These are phyloP conservation scores for Cercophora sp. DNA, from an alignment of 495 filamentous ascomycete genomes.

Conservation along the genomic window DNA sequence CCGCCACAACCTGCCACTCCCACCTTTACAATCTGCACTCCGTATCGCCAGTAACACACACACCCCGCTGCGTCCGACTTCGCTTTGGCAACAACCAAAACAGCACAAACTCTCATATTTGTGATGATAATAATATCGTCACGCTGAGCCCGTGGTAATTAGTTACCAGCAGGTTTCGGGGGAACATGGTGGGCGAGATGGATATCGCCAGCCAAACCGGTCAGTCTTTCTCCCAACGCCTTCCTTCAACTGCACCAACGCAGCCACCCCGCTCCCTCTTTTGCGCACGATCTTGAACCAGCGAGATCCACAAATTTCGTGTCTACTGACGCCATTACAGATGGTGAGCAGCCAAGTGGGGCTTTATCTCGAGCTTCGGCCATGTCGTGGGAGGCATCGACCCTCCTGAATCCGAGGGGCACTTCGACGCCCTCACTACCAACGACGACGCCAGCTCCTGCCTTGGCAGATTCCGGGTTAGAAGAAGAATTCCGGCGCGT, in stretches of 20 bases:
- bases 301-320: no score
- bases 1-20: neutral
- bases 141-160: neutral
- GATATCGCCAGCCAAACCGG: slow-evolving; percentile 8
- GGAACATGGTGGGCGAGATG: slow-evolving; percentile 9
- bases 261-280: neutral
- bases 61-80: neutral
- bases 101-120: neutral
- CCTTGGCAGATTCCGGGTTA: no score
- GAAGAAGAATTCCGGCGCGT: no score
- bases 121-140: neutral
- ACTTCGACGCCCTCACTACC: no score
- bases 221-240: neutral
- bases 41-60: neutral
- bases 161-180: slow-evolving; percentile 11
- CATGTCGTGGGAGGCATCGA: slow-evolving; percentile 27
- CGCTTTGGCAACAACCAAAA: neutral
- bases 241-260: neutral
- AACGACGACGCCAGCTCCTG: no score
- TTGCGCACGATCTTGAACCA: neutral
- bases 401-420: slow-evolving; percentile 27
- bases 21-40: slow-evolving; percentile 1
- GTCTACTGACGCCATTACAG: neutral
- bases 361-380: slow-evolving; percentile 3
- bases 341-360: neutral